phyloP scores from a whole-genome alignment of 225 moss, liverwort and hornwort genomes.

The Ulota crispa region DNA sequence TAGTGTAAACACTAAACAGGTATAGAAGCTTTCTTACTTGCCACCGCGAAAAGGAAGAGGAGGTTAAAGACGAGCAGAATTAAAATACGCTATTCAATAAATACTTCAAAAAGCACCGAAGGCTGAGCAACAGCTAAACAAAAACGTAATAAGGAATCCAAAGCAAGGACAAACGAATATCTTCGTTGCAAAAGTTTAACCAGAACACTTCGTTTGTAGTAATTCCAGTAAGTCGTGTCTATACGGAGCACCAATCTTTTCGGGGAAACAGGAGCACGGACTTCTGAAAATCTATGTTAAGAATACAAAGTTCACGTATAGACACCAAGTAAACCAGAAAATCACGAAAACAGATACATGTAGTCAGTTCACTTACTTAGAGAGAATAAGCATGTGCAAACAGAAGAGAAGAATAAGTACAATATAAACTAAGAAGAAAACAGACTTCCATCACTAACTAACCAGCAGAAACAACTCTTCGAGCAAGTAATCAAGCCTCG shows the following conservation, averaged over 20 bases:
- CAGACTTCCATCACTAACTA: background rate
- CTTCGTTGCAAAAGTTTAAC: constrained; percentile 9
- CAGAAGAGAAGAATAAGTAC: background rate
- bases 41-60: constrained; percentile 2
- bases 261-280: constrained; percentile 17
- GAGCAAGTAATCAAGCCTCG: background rate
- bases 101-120: background rate
- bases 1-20: background rate
- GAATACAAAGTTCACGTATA: constrained; percentile 1
- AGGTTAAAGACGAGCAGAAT: background rate
- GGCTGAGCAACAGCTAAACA: background rate
- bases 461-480: constrained; percentile 11
- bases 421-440: constrained; percentile 17
- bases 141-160: background rate
- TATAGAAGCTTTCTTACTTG: background rate
- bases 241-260: constrained; percentile 33
- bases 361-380: background rate
- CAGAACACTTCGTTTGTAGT: constrained; percentile 5
- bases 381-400: background rate
- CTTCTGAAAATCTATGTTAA: constrained; percentile 13
- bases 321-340: background rate
- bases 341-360: constrained; percentile 8
- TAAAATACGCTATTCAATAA: background rate
- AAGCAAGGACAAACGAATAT: background rate
- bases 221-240: constrained; percentile 27